These are phyloP conservation scores for Evernia prunastri DNA, from an alignment of 495 filamentous ascomycete genomes.

Conservation along the genomic window DNA sequence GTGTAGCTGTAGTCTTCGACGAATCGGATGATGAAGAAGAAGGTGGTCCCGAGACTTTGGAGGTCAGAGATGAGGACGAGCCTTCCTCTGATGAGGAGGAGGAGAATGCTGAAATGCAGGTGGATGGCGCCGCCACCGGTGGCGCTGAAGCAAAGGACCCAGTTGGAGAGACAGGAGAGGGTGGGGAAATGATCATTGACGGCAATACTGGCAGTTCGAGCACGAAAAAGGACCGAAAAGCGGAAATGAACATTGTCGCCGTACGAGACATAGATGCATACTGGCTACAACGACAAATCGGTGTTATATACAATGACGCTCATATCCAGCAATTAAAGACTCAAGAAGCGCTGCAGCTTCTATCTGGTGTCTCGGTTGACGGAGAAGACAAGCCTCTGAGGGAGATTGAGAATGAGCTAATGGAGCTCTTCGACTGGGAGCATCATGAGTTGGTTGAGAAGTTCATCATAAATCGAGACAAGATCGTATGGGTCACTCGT, in stretches of 20 bases:
- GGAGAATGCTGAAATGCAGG: constrained; percentile 46
- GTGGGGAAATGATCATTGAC: constrained; percentile 78
- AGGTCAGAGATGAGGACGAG: constrained; percentile 71
- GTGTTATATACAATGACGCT: constrained; percentile 77
- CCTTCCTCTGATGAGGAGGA: constrained; percentile 63
- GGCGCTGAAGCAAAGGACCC: constrained; percentile 42
- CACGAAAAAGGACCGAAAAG: constrained; percentile 38
- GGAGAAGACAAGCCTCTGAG: constrained; percentile 74
- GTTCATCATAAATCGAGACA: constrained; percentile 84
- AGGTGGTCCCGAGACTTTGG: constrained; percentile 62
- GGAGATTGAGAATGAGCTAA: constrained; percentile 96
- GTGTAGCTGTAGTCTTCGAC: constrained; percentile 94
- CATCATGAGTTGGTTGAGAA: constrained; percentile 88
- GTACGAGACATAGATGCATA: constrained; percentile 92
- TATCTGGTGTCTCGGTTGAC: constrained; percentile 70
- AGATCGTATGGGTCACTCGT: constrained; percentile 90
- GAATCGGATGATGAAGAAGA: constrained; percentile 91
- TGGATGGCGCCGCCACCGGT: constrained; percentile 47
- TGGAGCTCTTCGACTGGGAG: constrained; percentile 97
- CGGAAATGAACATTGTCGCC: constrained; percentile 52
- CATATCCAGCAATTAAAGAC: constrained; percentile 89
- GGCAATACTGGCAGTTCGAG: constrained; percentile 42
- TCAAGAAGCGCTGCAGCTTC: constrained; percentile 66
- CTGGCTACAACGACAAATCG: constrained; percentile 93
- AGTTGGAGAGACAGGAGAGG: constrained; percentile 44